These are phyloP conservation scores for Teratosphaeria epicoccoides DNA, from an alignment of 2,329 filamentous ascomycete genomes.

Conservation along the genomic window DNA sequence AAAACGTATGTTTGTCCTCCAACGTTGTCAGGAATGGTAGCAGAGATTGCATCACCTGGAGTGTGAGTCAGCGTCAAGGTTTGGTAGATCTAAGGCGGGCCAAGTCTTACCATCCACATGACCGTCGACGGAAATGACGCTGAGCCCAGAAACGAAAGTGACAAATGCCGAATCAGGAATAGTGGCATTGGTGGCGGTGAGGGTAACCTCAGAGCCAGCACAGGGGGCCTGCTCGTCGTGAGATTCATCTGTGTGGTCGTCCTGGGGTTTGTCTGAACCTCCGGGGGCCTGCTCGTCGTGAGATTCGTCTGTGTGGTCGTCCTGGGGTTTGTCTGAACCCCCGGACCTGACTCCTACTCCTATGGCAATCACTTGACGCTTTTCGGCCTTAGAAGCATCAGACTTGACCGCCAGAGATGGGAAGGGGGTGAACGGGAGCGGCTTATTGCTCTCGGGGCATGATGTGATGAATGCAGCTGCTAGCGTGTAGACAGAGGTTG, in stretches of 20 bases:
- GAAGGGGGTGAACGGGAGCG: constrained; percentile 46
- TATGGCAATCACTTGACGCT: no score
- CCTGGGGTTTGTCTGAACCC: no score
- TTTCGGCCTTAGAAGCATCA: neutral
- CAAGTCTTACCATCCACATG: constrained; percentile 5
- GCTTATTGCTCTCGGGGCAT: constrained; percentile 45
- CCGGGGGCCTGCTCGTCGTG: no score
- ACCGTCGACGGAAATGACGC: constrained; percentile 9
- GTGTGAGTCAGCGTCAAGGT: neutral
- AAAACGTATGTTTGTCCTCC: constrained; percentile 14
- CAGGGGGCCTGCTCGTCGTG: neutral
- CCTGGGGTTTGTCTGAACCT: no score
- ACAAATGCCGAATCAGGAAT: constrained; percentile 7
- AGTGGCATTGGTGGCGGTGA: constrained; percentile 4
- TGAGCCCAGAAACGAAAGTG: constrained; percentile 11
- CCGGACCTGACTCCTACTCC: no score
- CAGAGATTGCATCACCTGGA: constrained; percentile 7
- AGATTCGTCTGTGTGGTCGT: no score
- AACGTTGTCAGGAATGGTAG: constrained; percentile 6
- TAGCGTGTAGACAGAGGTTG: constrained; percentile 54
- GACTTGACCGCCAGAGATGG: constrained; percentile 10
- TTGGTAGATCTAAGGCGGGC: neutral
- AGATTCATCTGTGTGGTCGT: no score
- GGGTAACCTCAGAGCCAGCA: constrained; percentile 3
- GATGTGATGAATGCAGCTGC: constrained; percentile 50